phyloP scores from a whole-genome alignment of 306 rosid genomes.

The Cucurbita moschata region DNA sequence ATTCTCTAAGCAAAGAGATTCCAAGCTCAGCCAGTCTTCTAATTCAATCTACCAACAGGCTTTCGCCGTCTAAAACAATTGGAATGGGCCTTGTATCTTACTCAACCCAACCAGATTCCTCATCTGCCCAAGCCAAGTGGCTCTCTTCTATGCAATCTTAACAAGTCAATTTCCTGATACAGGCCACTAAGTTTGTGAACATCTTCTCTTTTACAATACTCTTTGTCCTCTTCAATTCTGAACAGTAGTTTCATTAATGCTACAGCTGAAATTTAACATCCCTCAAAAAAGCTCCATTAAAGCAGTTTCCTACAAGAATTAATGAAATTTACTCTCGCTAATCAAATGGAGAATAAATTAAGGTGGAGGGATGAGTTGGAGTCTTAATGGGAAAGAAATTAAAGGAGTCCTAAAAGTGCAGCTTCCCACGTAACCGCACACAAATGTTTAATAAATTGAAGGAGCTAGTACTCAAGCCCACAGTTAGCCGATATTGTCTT shows the following conservation, averaged over 20 bases:
- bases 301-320: neutral
- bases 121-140: neutral
- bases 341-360: neutral
- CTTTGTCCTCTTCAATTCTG: neutral
- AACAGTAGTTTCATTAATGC: neutral
- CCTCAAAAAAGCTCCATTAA: neutral
- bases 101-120: neutral
- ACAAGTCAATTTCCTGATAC: neutral
- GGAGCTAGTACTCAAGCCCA: too few species aligned
- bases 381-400: neutral
- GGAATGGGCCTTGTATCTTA: neutral
- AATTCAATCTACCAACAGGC: neutral
- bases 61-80: neutral
- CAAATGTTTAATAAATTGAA: neutral
- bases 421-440: neutral
- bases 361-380: neutral
- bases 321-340: neutral
- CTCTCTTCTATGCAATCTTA: neutral
- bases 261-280: neutral
- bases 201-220: neutral
- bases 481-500: too few species aligned
- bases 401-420: neutral
- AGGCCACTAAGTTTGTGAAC: neutral
- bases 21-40: neutral
- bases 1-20: neutral